Evolutionary conservation across 208 protist species (phyloP).

Genomic region (Acanthamoeba royreba): DNA sequence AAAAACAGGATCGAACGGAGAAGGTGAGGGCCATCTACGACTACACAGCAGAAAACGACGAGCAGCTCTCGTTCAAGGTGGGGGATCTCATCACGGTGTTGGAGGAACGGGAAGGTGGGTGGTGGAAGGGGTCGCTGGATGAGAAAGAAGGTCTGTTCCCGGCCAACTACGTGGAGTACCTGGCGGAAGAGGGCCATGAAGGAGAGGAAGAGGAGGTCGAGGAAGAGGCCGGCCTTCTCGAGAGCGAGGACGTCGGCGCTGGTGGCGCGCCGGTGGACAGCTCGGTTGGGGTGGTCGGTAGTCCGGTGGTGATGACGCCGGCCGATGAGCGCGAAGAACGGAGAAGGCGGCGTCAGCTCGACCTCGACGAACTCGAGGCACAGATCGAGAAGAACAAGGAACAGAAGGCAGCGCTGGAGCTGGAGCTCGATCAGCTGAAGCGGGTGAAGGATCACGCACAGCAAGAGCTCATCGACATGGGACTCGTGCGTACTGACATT

Average conservation of each 20-base stretch:
- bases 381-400: slow-evolving; percentile 38
- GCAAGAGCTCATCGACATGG: slow-evolving; percentile 47
- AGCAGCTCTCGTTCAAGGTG: slow-evolving; percentile 36
- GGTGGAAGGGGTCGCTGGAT: slow-evolving; percentile 41
- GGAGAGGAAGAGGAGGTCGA: slow-evolving; percentile 3
- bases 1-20: no score
- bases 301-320: neutral
- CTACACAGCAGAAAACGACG: slow-evolving; percentile 21
- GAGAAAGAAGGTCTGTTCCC: slow-evolving; percentile 33
- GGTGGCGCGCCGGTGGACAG: neutral
- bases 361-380: slow-evolving; percentile 17
- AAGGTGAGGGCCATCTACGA: slow-evolving; percentile 40
- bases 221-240: neutral
- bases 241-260: neutral
- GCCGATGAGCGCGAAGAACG: slow-evolving; percentile 22
- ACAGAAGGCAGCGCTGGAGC: slow-evolving; percentile 11
- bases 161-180: slow-evolving; percentile 51
- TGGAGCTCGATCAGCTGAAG: slow-evolving; percentile 44
- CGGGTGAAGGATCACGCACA: slow-evolving; percentile 40
- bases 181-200: neutral
- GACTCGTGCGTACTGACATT: slow-evolving; percentile 34
- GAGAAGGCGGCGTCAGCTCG: neutral
- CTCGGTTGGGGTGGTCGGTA: neutral
- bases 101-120: slow-evolving; percentile 12
- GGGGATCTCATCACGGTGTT: neutral